phyloP scores from a whole-genome alignment of 2,329 filamentous ascomycete genomes.

The Helicocarpus griseus region DNA sequence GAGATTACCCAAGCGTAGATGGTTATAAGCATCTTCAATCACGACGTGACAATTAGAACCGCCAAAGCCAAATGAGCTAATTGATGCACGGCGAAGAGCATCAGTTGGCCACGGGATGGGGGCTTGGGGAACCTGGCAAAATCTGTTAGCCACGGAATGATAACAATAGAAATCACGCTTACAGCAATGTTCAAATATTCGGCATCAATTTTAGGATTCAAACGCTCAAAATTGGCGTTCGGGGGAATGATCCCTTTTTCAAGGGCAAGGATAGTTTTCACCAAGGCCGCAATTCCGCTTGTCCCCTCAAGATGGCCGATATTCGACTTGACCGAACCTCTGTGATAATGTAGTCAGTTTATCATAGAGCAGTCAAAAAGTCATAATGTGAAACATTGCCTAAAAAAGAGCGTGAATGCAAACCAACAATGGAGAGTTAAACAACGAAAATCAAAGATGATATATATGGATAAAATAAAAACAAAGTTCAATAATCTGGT shows the following conservation, averaged over 20 bases:
- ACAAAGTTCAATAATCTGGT: no score
- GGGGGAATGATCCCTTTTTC: conserved; percentile 20
- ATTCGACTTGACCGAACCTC: conserved; percentile 21
- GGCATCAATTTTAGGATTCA: conserved; percentile 9
- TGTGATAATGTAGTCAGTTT: no score
- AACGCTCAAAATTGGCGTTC: conserved; percentile 14
- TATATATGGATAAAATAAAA: no score
- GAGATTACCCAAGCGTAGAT: conserved; percentile 1
- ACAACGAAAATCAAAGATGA: no score
- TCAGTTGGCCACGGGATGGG: conserved; percentile 9
- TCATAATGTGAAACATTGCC: no score
- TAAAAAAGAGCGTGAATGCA: no score
- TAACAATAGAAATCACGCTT: conserved; percentile 5
- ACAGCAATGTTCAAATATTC: conserved; percentile 8
- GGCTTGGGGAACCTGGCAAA: conserved; percentile 4
- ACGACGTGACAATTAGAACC: conserved; percentile 17
- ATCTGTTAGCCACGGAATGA: conserved; percentile 9
- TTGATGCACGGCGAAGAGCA: conserved; percentile 6
- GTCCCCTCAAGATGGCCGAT: conserved; percentile 24
- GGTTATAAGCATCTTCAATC: conserved; percentile 8
- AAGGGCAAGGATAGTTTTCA: conserved; percentile 21
- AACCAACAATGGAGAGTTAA: no score
- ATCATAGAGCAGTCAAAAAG: no score
- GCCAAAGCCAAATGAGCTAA: conserved; percentile 15
- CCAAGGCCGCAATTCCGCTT: conserved; percentile 18